A percentile compares a stretch with the other conserved stretches of the same genome.
Evolutionary conservation across 495 filamentous ascomycete species (phyloP).

Genomic region (Talaromyces stipitatus): DNA sequence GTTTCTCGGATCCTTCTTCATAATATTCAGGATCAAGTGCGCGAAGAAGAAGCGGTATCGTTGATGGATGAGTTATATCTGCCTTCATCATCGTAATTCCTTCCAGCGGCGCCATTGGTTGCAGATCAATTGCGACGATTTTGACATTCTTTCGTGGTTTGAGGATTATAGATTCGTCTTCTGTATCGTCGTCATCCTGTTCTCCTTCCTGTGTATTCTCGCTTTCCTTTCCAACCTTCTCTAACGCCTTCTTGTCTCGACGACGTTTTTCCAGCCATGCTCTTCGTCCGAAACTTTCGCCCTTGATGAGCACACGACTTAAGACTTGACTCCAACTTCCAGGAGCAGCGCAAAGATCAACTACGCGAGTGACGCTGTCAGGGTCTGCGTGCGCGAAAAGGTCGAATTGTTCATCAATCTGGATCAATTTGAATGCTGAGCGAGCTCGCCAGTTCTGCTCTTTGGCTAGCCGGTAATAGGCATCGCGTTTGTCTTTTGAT

Average conservation of each 20-base stretch:
- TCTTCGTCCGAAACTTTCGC: conserved; percentile 75
- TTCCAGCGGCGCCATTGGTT: conserved; percentile 87
- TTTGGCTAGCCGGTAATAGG: conserved; percentile 95
- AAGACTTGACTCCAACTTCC: conserved; percentile 97
- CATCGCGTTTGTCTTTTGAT: conserved; percentile 96
- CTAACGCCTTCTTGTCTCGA: conserved; percentile 36
- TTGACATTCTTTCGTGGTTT: conserved; percentile 69
- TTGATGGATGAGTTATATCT: conserved; percentile 95
- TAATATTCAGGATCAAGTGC: conserved; percentile 75
- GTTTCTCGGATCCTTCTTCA: conserved; percentile 14
- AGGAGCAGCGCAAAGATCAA: conserved; percentile 92
- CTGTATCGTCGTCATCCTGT: conserved; percentile 19
- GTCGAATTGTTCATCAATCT: conserved; percentile 95
- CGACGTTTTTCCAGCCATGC: conserved; percentile 79
- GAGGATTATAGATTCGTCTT: conserved; percentile 16
- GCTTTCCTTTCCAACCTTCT: conserved; percentile 6
- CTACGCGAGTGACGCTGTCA: conserved; percentile 74
- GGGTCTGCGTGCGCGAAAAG: conserved; percentile 61
- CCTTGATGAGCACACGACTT: conserved; percentile 84
- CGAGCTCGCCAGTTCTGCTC: conserved; percentile 97
- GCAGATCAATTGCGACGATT: conserved; percentile 91
- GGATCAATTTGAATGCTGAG: conserved; percentile 92
- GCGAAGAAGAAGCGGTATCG: conserved; percentile 76
- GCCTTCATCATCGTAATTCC: conserved; percentile 87
- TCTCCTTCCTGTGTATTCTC: conserved; percentile 12